Evolutionary conservation across 495 filamentous ascomycete species (phyloP).

Genomic region (Aspergillus sparsus): DNA sequence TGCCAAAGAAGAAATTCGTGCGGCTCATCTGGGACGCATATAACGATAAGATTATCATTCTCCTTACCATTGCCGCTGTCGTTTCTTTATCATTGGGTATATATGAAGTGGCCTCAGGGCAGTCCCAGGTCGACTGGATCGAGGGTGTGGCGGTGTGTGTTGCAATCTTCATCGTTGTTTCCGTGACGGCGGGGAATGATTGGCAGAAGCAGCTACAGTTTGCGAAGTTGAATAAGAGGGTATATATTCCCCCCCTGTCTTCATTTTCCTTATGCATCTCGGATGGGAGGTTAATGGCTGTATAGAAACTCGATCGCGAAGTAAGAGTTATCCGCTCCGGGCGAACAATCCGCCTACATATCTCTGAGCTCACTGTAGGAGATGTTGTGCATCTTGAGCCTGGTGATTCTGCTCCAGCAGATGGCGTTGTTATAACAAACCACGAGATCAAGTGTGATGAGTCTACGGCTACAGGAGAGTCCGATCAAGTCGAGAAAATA

Average conservation of each 20-base stretch:
- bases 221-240: constrained; percentile 70
- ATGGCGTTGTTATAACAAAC: constrained; percentile 62
- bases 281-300: constrained; percentile 8
- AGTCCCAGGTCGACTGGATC: constrained; percentile 67
- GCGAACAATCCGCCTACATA: constrained; percentile 68
- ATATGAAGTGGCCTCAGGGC: constrained; percentile 57
- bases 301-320: constrained; percentile 73
- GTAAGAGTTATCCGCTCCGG: constrained; percentile 78
- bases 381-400: constrained; percentile 74
- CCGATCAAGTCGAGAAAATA: constrained; percentile 66
- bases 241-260: constrained; percentile 23
- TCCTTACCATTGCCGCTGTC: constrained; percentile 71
- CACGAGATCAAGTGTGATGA: constrained; percentile 69
- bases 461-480: constrained; percentile 69
- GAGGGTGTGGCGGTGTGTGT: constrained; percentile 78
- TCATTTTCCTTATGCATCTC: too few relatives aligned
- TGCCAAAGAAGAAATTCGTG: constrained; percentile 70
- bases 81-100: constrained; percentile 74
- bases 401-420: constrained; percentile 66
- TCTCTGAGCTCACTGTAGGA: constrained; percentile 70
- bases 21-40: constrained; percentile 82
- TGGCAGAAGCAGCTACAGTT: constrained; percentile 82
- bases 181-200: constrained; percentile 74
- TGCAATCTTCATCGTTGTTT: constrained; percentile 73
- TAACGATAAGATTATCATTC: constrained; percentile 81